Base-by-base conservation (phyloP, 345 rosid genomes). In the Bruguiera sexangula region DNA sequence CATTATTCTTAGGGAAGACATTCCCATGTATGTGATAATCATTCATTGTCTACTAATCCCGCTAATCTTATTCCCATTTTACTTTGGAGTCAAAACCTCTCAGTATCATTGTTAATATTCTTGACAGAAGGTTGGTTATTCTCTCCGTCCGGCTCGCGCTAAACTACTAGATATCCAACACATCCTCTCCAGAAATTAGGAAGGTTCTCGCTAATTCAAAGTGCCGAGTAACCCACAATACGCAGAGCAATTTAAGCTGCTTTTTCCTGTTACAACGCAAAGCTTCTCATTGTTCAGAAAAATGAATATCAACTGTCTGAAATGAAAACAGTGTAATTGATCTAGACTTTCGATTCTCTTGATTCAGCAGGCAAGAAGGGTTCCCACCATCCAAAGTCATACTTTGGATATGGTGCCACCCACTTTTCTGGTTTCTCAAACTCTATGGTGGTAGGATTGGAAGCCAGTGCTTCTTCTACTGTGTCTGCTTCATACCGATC, bases 331-430 rank as follows among this genome's bases (percentile, higher is more conserved):
- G 69, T 34, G 54, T 24, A 31, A 55, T 26, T 5, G 50, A 68
- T 70, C 84, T 86, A 84, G 67, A 82, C 85, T 86, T 75, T 74
- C 3, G 89, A 82, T 76, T 82, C 83, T 81, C 71, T 79, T 11
- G 79, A 66, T 81, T 53, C 80, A 21, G 77, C 71, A 6, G 87
- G 97, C 82, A 94, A 82, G 88, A 94, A 88, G 22, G 89, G 55
- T 32, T 88, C 92, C 97, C 98, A 94, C 98, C 98, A 94, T 19
- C 97, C 96, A 73, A 37, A 85, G 68, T 91, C 93, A 37, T 94
- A 94, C 84, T 94, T 94, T 0, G 93, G 82, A 76, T 94, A 94
- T 13, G 98, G 98, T 6, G 98, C 98, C 64, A 82, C 82, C 98
- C 98, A 94, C 24, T 85, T 89, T 58, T 84, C 84, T 26, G 96